Conservation (phyloP, 768 basidiomycete species). For the Royoungia palumana region DNA sequence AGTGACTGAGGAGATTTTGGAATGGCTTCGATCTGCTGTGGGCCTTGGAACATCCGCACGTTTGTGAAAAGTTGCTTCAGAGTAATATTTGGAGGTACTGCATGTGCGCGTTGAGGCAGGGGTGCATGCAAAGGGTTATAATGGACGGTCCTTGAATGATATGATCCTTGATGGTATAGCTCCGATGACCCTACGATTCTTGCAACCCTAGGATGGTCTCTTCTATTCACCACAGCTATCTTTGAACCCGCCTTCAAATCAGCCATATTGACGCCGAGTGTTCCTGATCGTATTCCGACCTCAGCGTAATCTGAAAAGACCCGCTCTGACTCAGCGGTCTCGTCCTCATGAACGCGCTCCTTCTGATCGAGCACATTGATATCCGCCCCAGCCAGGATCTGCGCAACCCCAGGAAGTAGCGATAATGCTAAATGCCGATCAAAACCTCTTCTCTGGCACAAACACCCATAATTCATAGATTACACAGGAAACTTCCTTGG, state of each 20-base stretch:
- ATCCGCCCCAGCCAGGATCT: too few relatives aligned
- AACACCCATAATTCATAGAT: neutral
- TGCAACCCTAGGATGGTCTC: too few relatives aligned
- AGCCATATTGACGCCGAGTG: too few relatives aligned
- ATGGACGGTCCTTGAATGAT: neutral
- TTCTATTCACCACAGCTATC: too few relatives aligned
- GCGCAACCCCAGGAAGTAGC: neutral
- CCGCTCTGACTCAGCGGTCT: conserved; percentile 7
- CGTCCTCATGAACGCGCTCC: neutral
- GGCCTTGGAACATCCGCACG: neutral
- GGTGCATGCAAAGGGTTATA: neutral
- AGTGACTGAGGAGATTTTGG: conserved; percentile 46
- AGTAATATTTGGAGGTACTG: too few relatives aligned
- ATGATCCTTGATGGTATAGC: too few relatives aligned
- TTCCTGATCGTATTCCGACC: neutral
- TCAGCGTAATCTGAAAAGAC: neutral
- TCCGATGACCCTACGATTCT: too few relatives aligned
- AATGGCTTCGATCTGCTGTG: conserved; percentile 39
- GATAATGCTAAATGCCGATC: neutral
- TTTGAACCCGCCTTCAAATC: too few relatives aligned
- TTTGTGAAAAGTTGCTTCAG: conserved; percentile 6
- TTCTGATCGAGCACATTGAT: neutral
- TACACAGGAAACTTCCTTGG: too few relatives aligned
- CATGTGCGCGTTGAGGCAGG: too few relatives aligned
- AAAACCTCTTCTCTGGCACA: neutral